A percentile compares a stretch with the other conserved stretches of the same genome.
These are phyloP conservation scores for Xylariales sp. DNA, from an alignment of 2,329 filamentous ascomycete genomes.

Conservation along the genomic window DNA sequence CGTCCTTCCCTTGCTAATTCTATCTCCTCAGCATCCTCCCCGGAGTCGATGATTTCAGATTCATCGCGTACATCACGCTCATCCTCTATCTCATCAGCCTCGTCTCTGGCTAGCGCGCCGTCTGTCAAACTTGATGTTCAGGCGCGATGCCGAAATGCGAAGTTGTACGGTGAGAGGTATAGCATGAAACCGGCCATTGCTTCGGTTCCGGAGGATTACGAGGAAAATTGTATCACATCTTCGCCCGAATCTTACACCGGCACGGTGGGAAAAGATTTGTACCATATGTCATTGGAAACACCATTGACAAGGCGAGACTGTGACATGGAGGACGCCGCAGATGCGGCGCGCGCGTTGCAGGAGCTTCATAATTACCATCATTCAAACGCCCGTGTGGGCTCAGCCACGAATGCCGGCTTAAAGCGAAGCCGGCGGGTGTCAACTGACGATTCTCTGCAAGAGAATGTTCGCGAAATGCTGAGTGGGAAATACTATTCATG, in stretches of 20 bases:
- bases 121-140: slow-evolving; percentile 67
- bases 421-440: slow-evolving; percentile 72
- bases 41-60: slow-evolving; percentile 76
- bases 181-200: slow-evolving; percentile 64
- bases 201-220: slow-evolving; percentile 68
- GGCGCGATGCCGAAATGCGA: slow-evolving; percentile 73
- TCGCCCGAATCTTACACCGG: slow-evolving; percentile 69
- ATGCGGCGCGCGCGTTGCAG: slow-evolving; percentile 69
- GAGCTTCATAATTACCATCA: slow-evolving; percentile 68
- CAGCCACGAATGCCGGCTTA: slow-evolving; percentile 55
- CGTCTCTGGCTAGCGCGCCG: slow-evolving; percentile 70
- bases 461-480: slow-evolving; percentile 74
- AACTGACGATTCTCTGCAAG: slow-evolving; percentile 70
- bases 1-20: slow-evolving; percentile 73
- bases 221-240: slow-evolving; percentile 62
- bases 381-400: slow-evolving; percentile 46
- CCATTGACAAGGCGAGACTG: slow-evolving; percentile 59
- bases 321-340: slow-evolving; percentile 62
- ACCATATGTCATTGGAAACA: slow-evolving; percentile 62
- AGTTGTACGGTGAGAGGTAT: slow-evolving; percentile 67
- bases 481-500: slow-evolving; percentile 50
- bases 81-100: slow-evolving; percentile 73
- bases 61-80: slow-evolving; percentile 70
- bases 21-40: slow-evolving; percentile 71
- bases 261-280: slow-evolving; percentile 63